A percentile compares a stretch with the other conserved stretches of the same genome.
Evolutionary conservation across 1,284 basidiomycete genomes (phyloP).

Genomic region (Malassezia pachydermatis): DNA sequence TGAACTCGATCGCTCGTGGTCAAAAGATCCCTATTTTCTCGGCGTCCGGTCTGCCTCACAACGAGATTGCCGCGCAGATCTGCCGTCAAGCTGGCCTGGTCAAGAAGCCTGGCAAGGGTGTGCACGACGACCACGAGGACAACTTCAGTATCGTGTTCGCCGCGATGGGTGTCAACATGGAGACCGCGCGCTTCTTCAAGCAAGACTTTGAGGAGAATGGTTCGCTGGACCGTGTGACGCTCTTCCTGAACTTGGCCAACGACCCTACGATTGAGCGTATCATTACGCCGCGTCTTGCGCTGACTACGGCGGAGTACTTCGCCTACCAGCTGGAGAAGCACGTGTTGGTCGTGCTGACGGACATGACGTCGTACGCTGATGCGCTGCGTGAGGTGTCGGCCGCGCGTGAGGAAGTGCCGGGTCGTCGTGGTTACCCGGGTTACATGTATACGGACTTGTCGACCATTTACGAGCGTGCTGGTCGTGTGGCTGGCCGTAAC

Average conservation of each 20-base stretch:
- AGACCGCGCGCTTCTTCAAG: slow-evolving; percentile 99
- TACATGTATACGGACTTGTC: slow-evolving; percentile 65
- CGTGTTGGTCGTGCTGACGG: slow-evolving; percentile 94
- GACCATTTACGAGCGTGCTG: slow-evolving; percentile 98
- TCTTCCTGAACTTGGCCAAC: slow-evolving; percentile 98
- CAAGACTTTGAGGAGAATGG: slow-evolving; percentile 99
- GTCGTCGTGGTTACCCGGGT: slow-evolving; percentile 95
- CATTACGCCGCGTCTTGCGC: slow-evolving; percentile 92
- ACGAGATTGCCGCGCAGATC: slow-evolving; percentile 99
- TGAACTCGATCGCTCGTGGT: slow-evolving; percentile 94
- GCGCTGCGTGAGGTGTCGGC: slow-evolving; percentile 88
- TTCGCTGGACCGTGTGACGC: slow-evolving; percentile 88
- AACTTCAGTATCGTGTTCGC: slow-evolving; percentile 99
- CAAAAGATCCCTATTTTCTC: slow-evolving; percentile 99
- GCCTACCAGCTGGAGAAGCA: slow-evolving; percentile 99
- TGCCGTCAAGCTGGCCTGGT: slow-evolving; percentile 98
- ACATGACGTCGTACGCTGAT: slow-evolving; percentile 98
- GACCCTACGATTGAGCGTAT: slow-evolving; percentile 96
- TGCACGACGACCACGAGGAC: slow-evolving; percentile 98
- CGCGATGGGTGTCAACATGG: slow-evolving; percentile 99
- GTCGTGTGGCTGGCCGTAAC: slow-evolving; percentile 92
- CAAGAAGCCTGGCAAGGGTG: slow-evolving; percentile 63
- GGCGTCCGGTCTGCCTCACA: slow-evolving; percentile 95
- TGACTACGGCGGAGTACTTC: slow-evolving; percentile 98
- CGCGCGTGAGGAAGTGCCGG: slow-evolving; percentile 96